Conservation (phyloP, 2,329 filamentous ascomycete species). For the Talaromyces sp. region DNA sequence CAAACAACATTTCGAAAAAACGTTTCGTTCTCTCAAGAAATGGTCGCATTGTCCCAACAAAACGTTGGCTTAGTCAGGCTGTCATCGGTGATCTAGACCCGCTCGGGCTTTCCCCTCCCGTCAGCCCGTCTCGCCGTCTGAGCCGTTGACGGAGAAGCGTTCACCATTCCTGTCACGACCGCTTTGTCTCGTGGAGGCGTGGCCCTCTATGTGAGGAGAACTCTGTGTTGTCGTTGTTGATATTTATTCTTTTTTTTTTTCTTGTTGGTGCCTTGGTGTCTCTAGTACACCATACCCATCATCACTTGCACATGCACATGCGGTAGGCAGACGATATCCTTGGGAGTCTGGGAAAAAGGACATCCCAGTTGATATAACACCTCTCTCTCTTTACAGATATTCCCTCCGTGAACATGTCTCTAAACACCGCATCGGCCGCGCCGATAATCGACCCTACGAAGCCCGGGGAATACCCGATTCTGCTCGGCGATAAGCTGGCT, state of each 20-base stretch:
- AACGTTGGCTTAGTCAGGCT: not conserved
- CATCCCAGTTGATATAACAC: not conserved
- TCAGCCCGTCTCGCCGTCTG: too few species aligned
- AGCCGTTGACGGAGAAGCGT: not conserved
- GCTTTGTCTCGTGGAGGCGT: not conserved
- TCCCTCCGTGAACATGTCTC: conserved; percentile 12
- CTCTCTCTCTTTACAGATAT: not conserved
- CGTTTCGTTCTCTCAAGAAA: not conserved
- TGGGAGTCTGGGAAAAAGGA: not conserved
- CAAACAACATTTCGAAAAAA: not conserved
- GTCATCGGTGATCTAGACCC: not conserved
- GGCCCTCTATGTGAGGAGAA: not conserved
- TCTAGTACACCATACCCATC: not conserved
- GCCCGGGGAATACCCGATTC: conserved; percentile 42
- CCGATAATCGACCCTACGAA: conserved; percentile 37
- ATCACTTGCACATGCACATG: not conserved
- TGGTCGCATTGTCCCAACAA: too few species aligned
- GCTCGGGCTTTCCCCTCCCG: not conserved
- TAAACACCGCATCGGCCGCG: conserved; percentile 17
- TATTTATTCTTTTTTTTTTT: not conserved
- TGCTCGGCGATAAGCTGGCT: conserved; percentile 39
- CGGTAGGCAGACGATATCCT: not conserved
- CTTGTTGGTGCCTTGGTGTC: not conserved
- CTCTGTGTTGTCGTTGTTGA: not conserved
- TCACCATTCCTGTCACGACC: not conserved